Evolutionary conservation across 352 stramenopile species (phyloP).

Genomic region (Pythium dissotocum): DNA sequence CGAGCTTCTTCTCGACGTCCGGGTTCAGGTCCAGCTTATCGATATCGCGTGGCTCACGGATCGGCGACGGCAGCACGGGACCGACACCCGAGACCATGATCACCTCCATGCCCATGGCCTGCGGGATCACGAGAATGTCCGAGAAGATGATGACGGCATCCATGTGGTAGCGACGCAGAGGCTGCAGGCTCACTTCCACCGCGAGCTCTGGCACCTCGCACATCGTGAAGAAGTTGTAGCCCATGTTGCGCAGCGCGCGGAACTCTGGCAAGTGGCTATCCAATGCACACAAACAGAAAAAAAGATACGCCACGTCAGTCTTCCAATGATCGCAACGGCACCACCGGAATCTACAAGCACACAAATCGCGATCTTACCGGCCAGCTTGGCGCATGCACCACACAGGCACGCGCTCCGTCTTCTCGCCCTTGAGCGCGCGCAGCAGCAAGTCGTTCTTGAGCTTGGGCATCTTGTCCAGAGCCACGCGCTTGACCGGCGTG

Average conservation of each 20-base stretch:
- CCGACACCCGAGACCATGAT: conserved; percentile 95
- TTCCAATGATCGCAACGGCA: not conserved
- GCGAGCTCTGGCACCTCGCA: conserved; percentile 82
- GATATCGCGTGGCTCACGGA: conserved; percentile 87
- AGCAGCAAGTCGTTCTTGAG: conserved; percentile 91
- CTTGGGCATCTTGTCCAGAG: conserved; percentile 70
- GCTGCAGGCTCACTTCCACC: conserved; percentile 97
- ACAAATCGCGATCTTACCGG: conserved; percentile 62
- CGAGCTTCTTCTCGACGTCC: conserved; percentile 92
- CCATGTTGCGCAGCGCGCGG: conserved; percentile 73
- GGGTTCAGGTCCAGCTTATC: conserved; percentile 87
- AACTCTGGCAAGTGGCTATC: conserved; percentile 87
- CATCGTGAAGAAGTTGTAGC: conserved; percentile 92
- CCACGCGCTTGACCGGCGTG: conserved; percentile 71
- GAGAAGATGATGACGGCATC: conserved; percentile 99
- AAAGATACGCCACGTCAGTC: conserved; percentile 4
- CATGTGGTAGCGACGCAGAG: conserved; percentile 91
- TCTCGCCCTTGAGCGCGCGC: conserved; percentile 82
- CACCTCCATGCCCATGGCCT: conserved; percentile 96
- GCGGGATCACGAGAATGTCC: conserved; percentile 98
- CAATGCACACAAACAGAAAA: not conserved
- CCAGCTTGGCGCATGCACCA: conserved; percentile 98
- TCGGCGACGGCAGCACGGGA: conserved; percentile 77
- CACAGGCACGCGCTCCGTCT: conserved; percentile 91
- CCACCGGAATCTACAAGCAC: conserved; percentile 3